Base-by-base conservation (phyloP, 2,329 filamentous ascomycete genomes). In the Pseudogymnoascus destructans region DNA sequence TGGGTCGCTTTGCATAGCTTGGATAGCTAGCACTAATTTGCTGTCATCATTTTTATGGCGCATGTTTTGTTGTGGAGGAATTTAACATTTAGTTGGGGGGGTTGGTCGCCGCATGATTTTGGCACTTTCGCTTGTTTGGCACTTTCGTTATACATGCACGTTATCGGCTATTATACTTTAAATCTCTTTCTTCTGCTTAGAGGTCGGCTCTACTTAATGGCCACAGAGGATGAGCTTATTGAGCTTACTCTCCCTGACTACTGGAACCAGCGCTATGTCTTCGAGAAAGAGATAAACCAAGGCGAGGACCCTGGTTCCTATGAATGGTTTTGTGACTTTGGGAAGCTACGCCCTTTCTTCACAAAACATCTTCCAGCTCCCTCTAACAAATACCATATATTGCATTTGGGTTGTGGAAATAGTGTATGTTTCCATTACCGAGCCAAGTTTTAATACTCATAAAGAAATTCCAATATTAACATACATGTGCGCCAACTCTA, bases 371-470 rank as follows among this genome's bases (percentile, higher is more conserved):
- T 81, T 15, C 76, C 78, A 58, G 57, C 66, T 5, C 61, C 60
- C 8, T 61, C 71, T 0, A 62, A 68, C 0, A 64, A 67, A n/a
- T 64, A 69, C 13, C 75, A 66, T 9, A 74, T 82, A n/a, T 64
- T 82, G 11, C 79, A 82, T 66, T 69, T 82, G 3, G 79, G 79
- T 0, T 80, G 74, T 7, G 79, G 79, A 6, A 78, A 82, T 63
- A 82, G 79, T 66, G 79, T 80, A 65, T 17, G 71, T 70, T 38
- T 42, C 32, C n/a, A 27, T 54, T 58, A 3, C 36, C 36, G 15
- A 30, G 10, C 54, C 19, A 33, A 35, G 32, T 56, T 52, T 58
- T 23, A 8, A 5, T 21, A 49, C 13, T 11, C 40, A 49, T 7
- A 27, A 49, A 23, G 21, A 23, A 17, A 52, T 21, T 23, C 42